Evolutionary conservation across 2,329 filamentous ascomycete genomes (phyloP), one percentile per base, ranked within the genome.

Genomic region (Ascochyta viciae-villosae): DNA sequence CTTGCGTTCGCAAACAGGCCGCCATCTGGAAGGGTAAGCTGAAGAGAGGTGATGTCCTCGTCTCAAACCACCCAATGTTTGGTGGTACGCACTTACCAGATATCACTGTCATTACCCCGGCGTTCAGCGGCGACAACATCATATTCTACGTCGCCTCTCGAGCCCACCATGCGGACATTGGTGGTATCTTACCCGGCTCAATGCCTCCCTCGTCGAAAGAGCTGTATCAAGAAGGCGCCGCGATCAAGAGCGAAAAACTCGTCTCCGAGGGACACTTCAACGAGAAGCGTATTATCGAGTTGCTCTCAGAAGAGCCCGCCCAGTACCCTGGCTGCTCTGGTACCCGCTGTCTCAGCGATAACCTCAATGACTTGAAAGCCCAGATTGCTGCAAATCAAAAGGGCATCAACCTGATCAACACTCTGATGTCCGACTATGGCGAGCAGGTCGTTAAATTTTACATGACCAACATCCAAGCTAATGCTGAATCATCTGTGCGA

Each of bases 331-430:
- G 89, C 1, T 95, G 90, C 76, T 88, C 85, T 50, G 91, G 91
- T 2, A 93, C 91, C 0, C 81, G 91, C 39, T 92, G 90, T 70
- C 80, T 96, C 1, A 87, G 85, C 9, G 92, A 96, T 74, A 96
- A 96, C 70, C 81, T 96, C 62, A 93, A 91, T 48, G 92, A 96
- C 71, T 81, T 96, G 37, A 92, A 93, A 74, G 92, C 92, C 0
- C 91, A 96, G 71, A 88, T 95, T 12, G 91, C 92, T 0, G 91
- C 91, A 12, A 96, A 96, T 68, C 89, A 92, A 65, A 92, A 92
- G 65, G 92, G 92, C 8, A 94, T 94, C 68, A 87, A 86, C 33
- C 80, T 94, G 22, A 95, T 96, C 62, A 84, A 84, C 45, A 82
- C 84, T 0, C 79, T 95, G 1, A 92, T 96, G 62, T 83, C 85